phyloP scores from a whole-genome alignment of 1,284 basidiomycete species.

The Cryptococcus floricola region DNA sequence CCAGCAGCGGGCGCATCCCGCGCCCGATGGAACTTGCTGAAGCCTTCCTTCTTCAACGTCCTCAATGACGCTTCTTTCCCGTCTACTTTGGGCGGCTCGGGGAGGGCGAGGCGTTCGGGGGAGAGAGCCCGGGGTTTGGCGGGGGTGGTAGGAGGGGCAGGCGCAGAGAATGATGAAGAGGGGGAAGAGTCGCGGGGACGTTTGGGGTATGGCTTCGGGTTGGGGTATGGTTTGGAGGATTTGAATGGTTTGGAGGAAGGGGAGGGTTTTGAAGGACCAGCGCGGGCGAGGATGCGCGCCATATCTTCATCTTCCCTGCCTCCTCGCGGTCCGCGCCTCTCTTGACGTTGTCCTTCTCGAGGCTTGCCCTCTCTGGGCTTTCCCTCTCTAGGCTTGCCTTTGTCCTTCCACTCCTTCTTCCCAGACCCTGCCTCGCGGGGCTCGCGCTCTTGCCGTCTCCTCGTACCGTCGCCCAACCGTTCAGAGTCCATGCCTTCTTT shows the following conservation, averaged over 20 bases:
- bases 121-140: slow-evolving; percentile 24
- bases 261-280: background rate
- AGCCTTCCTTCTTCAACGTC: background rate
- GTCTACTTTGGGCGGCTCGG: background rate
- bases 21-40: slow-evolving; percentile 32
- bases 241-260: background rate
- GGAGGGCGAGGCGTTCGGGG: slow-evolving; percentile 2
- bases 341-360: background rate
- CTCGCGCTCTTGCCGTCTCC: slow-evolving; percentile 9
- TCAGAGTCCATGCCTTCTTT: slow-evolving; percentile 46
- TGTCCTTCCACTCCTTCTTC: background rate
- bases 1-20: background rate
- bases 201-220: background rate
- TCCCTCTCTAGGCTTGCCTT: background rate
- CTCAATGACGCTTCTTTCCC: slow-evolving; percentile 1
- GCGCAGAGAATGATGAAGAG: background rate
- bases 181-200: background rate
- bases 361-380: background rate
- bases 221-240: background rate
- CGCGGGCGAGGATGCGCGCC: background rate
- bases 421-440: background rate
- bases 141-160: background rate
- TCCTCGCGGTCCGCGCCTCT: slow-evolving; percentile 3
- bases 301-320: background rate
- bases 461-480: slow-evolving; percentile 30